Evolutionary conservation across 1,139 yeast genomes (phyloP), one percentile per base, ranked within the genome.

Genomic region (Lodderomyces orthopsilosis): DNA sequence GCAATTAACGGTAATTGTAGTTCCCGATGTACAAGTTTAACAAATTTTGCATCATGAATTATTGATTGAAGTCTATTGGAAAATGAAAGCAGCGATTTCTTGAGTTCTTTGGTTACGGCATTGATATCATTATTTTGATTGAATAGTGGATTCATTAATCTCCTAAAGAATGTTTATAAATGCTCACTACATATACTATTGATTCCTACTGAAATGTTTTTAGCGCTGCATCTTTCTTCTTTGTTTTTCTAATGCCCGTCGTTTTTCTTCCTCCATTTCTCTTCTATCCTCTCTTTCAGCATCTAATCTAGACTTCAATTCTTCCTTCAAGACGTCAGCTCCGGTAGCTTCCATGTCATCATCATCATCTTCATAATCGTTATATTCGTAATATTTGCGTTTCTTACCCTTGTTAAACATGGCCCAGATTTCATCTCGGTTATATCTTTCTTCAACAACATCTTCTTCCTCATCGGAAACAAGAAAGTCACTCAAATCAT

Each of bases 291-390:
- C 96, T 37, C 70, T 51, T 52, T 75, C 74, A 0, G 90, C 95
- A 22, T 55, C 59, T 12, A 66, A 69, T 41, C 81, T 71, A 4
- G 96, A 84, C 36, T 77, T 62, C 51, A 68, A 75, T 61, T 91
- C 98, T 57, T 91, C 98, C 43, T 79, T 87, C 36, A 89, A 66
- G 34, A 91, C 80, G 52, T 91, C 96, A 23, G 83, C 83, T 17
- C 96, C 97, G 1, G 94, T 85, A 6, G 96, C 96, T 58, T 91
- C 97, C 97, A 91, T 91, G 56, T 87, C 95, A 47, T 83, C 88
- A 28, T 75, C 74, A 35, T 66, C 70, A 42, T 82, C 81, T 45
- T 81, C 83, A 43, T 81, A 81, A 45, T 81, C 82, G 46, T 76
- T 81, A 49, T 68, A 70, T 40, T 71, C 65, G 48, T 68, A 70